Base-by-base conservation (phyloP, 73 alveolate genomes). In the Paramecium caudatum region DNA sequence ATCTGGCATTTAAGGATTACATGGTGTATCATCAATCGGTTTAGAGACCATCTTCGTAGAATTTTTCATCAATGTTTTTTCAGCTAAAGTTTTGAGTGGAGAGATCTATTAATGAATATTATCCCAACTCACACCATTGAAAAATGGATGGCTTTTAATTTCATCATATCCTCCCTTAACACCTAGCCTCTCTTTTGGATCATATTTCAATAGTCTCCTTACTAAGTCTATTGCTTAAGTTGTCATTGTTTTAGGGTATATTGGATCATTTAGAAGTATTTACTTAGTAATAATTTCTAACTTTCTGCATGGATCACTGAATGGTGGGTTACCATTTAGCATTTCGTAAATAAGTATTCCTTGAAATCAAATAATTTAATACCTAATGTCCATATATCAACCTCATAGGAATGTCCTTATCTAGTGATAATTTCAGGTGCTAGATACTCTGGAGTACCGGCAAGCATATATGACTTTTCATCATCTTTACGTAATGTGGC, bases 361-460 rank as follows among this genome's bases (percentile, higher is more conserved):
- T 55, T 9, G 23, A 1, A 2, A 0, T 9, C 30, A 2, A 10
- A 55, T 55, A 21, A 23, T 0, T 23, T 55, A 5, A 23, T 55
- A 19, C 93, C 93, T 0, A 85, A 61, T 1, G 90, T 69, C 93
- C 93, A 85, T 2, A 50, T 33, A 21, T 85, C 93, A 36, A 85
- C 93, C 74, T 50, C 86, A 46, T 19, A 50, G 34, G 80, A 62
- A 70, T 85, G 90, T 6, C 91, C 91, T 85, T 55, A 6, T 62
- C 92, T 94, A 8, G 82, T 49, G 23, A 94, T 46, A 8, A 94
- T 68, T 92, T 94, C 97, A 16, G 97, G 97, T 0, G 97, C 96
- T 25, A 94, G 15, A 92, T 94, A 94, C 90, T 94, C 96, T 9
- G 97, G 97, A 1, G 97, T 94, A 0, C 97, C 97, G 30, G 94